Evolutionary conservation across 805 yeast genomes (phyloP).

Genomic region (Vanderwaltozyma tropicalis): DNA sequence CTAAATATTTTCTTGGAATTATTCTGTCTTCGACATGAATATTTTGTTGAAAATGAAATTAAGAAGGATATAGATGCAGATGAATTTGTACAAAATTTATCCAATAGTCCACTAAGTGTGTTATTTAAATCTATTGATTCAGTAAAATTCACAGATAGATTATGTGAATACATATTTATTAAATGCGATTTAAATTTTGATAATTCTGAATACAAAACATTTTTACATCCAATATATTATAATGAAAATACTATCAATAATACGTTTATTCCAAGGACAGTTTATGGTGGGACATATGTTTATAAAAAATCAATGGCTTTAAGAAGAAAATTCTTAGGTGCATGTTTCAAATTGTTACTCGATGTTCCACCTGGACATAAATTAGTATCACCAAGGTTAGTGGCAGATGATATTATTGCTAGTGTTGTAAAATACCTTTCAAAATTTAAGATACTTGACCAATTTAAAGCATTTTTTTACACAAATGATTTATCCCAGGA

Average conservation of each 20-base stretch:
- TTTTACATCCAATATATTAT: conserved; percentile 14
- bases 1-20: conserved; percentile 14
- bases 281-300: conserved; percentile 8
- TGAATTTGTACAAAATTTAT: conserved; percentile 8
- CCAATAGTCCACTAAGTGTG: conserved; percentile 15
- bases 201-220: conserved; percentile 1
- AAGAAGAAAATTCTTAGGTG: conserved; percentile 13
- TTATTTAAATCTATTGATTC: conserved; percentile 13
- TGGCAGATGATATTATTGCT: conserved; percentile 7
- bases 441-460: conserved; percentile 9
- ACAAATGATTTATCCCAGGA: conserved; percentile 8
- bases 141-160: conserved; percentile 6
- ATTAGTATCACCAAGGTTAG: conserved; percentile 8
- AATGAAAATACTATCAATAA: conserved; percentile 10
- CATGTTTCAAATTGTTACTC: conserved; percentile 11
- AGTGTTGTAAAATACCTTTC: conserved; percentile 8
- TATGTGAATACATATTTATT: conserved; percentile 15
- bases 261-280: conserved; percentile 10
- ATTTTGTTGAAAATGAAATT: conserved; percentile 15
- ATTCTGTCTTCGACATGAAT: conserved; percentile 18
- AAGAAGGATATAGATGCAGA: neutral
- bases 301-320: conserved; percentile 12
- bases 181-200: conserved; percentile 7
- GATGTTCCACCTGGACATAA: conserved; percentile 13
- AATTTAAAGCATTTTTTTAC: conserved; percentile 16